phyloP scores from a whole-genome alignment of 305 asterid species.

The Ajuga reptans region DNA sequence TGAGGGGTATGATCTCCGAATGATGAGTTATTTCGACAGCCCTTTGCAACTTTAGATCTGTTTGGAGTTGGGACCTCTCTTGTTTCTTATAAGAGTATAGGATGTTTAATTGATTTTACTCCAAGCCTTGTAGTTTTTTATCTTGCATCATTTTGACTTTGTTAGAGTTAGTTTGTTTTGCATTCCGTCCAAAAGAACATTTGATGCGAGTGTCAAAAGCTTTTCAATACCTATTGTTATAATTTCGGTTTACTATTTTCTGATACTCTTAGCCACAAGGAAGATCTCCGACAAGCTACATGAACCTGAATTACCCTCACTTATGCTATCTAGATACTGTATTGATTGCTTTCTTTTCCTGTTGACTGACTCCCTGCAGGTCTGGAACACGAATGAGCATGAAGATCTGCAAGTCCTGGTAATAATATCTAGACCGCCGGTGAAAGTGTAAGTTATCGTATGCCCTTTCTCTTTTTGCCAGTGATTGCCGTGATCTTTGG shows the following conservation, averaged over 20 bases:
- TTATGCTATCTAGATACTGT: background rate
- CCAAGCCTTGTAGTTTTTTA: background rate
- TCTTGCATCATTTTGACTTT: background rate
- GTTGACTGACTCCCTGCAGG: slow-evolving; percentile 27
- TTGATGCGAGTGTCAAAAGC: background rate
- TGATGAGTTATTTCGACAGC: background rate
- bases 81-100: background rate
- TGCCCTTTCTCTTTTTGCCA: background rate
- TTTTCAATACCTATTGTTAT: background rate
- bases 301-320: background rate
- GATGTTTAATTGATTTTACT: background rate
- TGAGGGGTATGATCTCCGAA: background rate
- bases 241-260: background rate
- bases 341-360: background rate
- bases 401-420: slow-evolving; percentile 76
- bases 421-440: slow-evolving; percentile 77
- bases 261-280: background rate
- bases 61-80: background rate
- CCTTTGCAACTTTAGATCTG: background rate
- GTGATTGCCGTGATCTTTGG: background rate
- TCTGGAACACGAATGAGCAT: slow-evolving; percentile 56
- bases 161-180: background rate
- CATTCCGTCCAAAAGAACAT: background rate
- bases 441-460: slow-evolving; percentile 57
- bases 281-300: background rate